Evolutionary conservation across 768 basidiomycete species (phyloP).

Genomic region (Cantharellus cinnabarinus): DNA sequence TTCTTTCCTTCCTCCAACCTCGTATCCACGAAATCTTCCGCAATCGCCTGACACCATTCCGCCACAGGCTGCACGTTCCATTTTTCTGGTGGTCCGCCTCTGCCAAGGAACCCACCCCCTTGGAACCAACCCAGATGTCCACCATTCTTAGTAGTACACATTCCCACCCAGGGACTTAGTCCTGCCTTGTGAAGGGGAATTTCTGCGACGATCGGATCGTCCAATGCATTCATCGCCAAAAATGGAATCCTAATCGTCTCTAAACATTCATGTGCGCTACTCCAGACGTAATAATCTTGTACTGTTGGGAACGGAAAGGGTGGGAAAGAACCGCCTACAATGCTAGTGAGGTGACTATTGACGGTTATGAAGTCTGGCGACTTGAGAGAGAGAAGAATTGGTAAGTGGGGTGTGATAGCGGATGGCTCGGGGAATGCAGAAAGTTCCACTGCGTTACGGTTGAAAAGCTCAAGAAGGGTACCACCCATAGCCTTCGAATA

Average conservation of each 20-base stretch:
- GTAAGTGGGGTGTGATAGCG: conserved; percentile 2
- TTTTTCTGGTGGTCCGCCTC: conserved; percentile 9
- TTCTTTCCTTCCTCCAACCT: background rate
- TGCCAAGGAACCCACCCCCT: conserved; percentile 7
- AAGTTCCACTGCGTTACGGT: conserved; percentile 1
- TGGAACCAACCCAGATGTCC: conserved; percentile 15
- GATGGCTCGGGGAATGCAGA: conserved; percentile 1
- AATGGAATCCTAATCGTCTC: conserved; percentile 12
- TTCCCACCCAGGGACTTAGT: conserved; percentile 10
- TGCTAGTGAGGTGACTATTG: conserved; percentile 5
- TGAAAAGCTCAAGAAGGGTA: conserved; percentile 11
- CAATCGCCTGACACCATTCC: conserved; percentile 7
- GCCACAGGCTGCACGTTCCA: conserved; percentile 7
- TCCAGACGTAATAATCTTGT: conserved; percentile 13
- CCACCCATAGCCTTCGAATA: conserved; percentile 14
- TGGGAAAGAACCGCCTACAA: conserved; percentile 7
- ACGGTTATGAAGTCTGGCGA: conserved; percentile 3
- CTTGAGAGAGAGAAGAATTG: conserved; percentile 2
- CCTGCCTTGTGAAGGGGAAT: conserved; percentile 10
- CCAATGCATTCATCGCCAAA: conserved; percentile 13
- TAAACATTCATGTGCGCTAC: conserved; percentile 8
- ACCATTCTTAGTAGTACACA: conserved; percentile 10
- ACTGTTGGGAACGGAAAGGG: conserved; percentile 7
- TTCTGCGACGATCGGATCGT: conserved; percentile 16
- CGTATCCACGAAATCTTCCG: conserved; percentile 3